Evolutionary conservation across 1,139 yeast genomes (phyloP), one percentile per base, ranked within the genome.

Genomic region (Saccharomycopsis crataegensis): DNA sequence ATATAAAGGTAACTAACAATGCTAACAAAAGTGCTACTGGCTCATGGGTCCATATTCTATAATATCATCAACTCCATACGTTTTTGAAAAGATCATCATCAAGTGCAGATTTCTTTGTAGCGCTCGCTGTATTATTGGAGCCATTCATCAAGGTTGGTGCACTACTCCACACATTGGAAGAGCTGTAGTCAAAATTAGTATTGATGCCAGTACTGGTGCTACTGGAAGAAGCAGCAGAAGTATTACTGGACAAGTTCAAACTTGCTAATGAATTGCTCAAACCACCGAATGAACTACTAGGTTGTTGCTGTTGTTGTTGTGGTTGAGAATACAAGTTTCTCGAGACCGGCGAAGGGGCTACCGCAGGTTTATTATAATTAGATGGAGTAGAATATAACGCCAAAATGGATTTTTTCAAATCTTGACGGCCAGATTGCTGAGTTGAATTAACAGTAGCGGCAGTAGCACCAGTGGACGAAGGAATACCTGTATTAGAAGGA

Each of bases 391-490:
- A 85, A 66, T 93, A 93, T 56, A 93, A 76, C 22, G 97, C 89
- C 58, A 93, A 72, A 59, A 93, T 93, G 1, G 96, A 87, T 69
- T 88, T 88, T 65, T 93, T 93, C 67, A 93, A 76, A 64, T 91
- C 97, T n/a, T 86, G 83, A 58, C 87, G 72, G 43, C 62, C 64
- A 31, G 61, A 55, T 8, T 37, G 28, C 43, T 65, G 63, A 31
- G 67, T 63, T 34, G 62, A 54, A 6, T 55, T 51, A 0, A 58
- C 46, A 8, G 66, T 59, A n/a, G 37, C 36, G 38, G 36, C 17
- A 33, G 49, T 37, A 11, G 31, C 28, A 33, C 22, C 4, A 9
- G 32, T n/a, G 14, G 38, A 34, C 12, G 22, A 12, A 40, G n/a
- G 50, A 41, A n/a, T 34, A 37, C 47, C 45, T 40, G 38, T 43